Evolutionary conservation across 2,329 filamentous ascomycete species (phyloP).

Genomic region (Colletotrichum liriopes): DNA sequence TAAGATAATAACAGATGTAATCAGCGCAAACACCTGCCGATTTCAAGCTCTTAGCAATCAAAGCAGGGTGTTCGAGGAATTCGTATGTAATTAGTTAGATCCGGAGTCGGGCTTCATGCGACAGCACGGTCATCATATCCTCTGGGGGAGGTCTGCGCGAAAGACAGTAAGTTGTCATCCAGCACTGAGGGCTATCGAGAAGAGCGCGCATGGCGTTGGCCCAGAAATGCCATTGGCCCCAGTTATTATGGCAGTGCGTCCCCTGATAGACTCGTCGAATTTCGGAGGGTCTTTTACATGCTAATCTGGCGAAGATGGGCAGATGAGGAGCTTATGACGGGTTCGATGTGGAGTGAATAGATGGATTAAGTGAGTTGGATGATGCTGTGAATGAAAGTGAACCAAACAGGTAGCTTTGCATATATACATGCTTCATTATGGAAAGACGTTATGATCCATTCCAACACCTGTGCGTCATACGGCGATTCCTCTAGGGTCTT

Average conservation of each 20-base stretch:
- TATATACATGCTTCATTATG: no score
- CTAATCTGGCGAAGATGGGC: not conserved
- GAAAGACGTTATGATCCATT: not conserved
- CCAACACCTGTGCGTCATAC: not conserved
- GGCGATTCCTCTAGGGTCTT: no score
- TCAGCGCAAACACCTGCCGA: slow-evolving; percentile 17
- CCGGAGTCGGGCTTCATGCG: slow-evolving; percentile 1
- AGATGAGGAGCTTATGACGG: slow-evolving; percentile 19
- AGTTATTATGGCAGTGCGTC: slow-evolving; percentile 25
- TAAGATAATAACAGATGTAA: slow-evolving; percentile 35
- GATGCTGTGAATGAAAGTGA: no score
- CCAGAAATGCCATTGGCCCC: slow-evolving; percentile 35
- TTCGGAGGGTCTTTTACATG: slow-evolving; percentile 9
- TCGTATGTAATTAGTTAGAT: slow-evolving; percentile 23
- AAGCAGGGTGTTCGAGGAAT: slow-evolving; percentile 4
- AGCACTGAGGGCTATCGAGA: slow-evolving; percentile 19
- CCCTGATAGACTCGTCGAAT: not conserved
- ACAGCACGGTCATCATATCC: slow-evolving; percentile 10
- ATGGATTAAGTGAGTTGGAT: no score
- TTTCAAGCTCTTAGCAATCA: slow-evolving; percentile 15
- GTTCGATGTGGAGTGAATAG: no score
- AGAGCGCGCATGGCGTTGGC: slow-evolving; percentile 25
- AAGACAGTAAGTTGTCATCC: slow-evolving; percentile 22
- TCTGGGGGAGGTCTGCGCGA: slow-evolving; percentile 9
- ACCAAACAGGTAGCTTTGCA: no score